Base-by-base conservation (phyloP, 2,329 filamentous ascomycete species). In the Hymenoscyphus occultus region DNA sequence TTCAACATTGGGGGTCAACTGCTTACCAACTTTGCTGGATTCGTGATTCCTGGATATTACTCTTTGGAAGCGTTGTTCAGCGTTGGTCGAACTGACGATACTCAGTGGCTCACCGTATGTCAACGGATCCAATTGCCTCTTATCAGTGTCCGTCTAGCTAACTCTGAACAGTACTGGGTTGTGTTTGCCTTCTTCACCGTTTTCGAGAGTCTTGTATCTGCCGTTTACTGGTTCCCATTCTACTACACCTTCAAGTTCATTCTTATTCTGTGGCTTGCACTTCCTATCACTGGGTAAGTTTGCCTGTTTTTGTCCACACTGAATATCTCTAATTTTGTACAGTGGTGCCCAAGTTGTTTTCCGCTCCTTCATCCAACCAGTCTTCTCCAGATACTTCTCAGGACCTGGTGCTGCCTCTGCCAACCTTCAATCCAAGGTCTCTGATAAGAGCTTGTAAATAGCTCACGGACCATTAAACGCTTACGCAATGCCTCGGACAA, bases 171-270 rank as follows among this genome's bases (percentile, higher is more conserved):
- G 89, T 96, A 96, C 83, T 96, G 91, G 91, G 90, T 96, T 66
- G 90, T 92, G 68, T 95, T 91, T 76, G 82, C 91, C 63, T 89
- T 91, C 80, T 87, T 95, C 80, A 93, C 90, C 80, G 90, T 95
- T 60, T 77, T 92, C 73, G 92, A 96, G 85, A 93, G 90, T 79
- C 84, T 90, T 68, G 81, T 96, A 75, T 93, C 85, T 80, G 90
- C 92, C 69, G 90, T 94, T 69, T 95, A 95, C 86, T 96, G 91
- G 91, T 92, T 96, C 84, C 90, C 95, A 77, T 99, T 99, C 84
- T 99, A 99, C 90, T 99, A 92, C 82, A 94, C 93, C 78, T 98
- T 99, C 90, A 99, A 99, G 87, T 97, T 99, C 78, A 83, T 96
- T 77, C 90, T 98, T 79, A 86, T 98, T 75, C 89, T 99, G 78